Evolutionary conservation across 805 yeast species (phyloP).

Genomic region (Candida incommunis): DNA sequence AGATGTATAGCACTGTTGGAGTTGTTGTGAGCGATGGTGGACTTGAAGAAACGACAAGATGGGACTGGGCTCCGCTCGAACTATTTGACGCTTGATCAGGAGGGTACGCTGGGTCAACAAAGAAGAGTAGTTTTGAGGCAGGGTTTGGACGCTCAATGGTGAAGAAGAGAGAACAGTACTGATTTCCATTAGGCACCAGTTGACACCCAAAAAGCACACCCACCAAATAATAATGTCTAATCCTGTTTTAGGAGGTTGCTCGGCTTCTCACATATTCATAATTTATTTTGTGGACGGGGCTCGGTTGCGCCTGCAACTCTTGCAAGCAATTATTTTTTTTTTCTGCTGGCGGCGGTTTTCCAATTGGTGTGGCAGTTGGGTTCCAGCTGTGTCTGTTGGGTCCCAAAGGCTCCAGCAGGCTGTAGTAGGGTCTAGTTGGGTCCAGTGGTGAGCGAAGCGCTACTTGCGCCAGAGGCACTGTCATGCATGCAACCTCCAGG

Average conservation of each 20-base stretch:
- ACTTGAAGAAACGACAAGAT: not conserved
- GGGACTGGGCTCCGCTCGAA: not conserved
- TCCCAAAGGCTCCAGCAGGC: not conserved
- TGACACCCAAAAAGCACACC: too few species aligned
- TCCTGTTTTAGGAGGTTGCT: not conserved
- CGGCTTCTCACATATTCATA: constrained; percentile 1
- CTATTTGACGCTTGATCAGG: not conserved
- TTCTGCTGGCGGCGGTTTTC: not conserved
- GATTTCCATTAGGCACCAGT: too few species aligned
- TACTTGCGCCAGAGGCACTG: too few species aligned
- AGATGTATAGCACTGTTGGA: not conserved
- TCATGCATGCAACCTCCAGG: too few species aligned
- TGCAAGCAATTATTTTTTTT: not conserved
- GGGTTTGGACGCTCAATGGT: not conserved
- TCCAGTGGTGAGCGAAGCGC: not conserved
- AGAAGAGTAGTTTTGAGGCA: not conserved
- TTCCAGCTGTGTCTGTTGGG: too few species aligned
- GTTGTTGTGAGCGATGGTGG: not conserved
- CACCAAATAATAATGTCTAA: not conserved
- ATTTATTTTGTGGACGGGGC: not conserved
- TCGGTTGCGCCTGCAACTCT: not conserved
- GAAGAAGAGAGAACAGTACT: too few species aligned
- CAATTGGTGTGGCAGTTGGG: not conserved
- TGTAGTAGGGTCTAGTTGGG: not conserved
- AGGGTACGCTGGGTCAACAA: not conserved